phyloP scores from a whole-genome alignment of 768 basidiomycete genomes.

The Hygrocybe punicea region DNA sequence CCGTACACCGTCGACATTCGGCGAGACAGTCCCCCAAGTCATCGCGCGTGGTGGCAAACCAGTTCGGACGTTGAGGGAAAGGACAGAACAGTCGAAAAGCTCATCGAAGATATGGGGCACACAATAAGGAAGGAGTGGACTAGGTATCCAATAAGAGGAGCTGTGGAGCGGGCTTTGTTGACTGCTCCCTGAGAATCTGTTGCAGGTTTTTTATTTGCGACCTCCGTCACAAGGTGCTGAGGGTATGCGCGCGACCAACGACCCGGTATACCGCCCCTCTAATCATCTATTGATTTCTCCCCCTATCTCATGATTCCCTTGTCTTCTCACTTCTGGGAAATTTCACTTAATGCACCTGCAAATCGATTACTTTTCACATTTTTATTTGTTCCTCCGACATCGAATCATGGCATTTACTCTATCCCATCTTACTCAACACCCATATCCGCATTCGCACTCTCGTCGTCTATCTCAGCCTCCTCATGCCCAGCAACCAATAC shows the following conservation, averaged over 20 bases:
- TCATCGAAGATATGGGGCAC: neutral
- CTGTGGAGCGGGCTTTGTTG: neutral
- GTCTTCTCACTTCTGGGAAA: too few species aligned
- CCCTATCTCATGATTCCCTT: neutral
- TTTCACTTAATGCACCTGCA: neutral
- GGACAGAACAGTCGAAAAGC: neutral
- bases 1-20: neutral
- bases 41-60: neutral
- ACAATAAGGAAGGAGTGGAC: neutral
- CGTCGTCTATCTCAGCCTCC: too few species aligned
- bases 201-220: neutral
- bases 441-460: neutral
- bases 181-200: neutral
- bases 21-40: neutral
- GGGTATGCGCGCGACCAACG: neutral
- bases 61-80: neutral
- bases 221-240: neutral
- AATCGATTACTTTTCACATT: too few species aligned
- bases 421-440: slow-evolving; percentile 1
- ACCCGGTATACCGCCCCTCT: neutral
- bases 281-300: neutral
- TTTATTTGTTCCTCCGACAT: too few species aligned
- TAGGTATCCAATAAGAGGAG: neutral
- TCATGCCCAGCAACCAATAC: neutral
- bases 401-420: neutral